phyloP scores from a whole-genome alignment of 192 early-diverging fungal species.

The Coemansia erecta region DNA sequence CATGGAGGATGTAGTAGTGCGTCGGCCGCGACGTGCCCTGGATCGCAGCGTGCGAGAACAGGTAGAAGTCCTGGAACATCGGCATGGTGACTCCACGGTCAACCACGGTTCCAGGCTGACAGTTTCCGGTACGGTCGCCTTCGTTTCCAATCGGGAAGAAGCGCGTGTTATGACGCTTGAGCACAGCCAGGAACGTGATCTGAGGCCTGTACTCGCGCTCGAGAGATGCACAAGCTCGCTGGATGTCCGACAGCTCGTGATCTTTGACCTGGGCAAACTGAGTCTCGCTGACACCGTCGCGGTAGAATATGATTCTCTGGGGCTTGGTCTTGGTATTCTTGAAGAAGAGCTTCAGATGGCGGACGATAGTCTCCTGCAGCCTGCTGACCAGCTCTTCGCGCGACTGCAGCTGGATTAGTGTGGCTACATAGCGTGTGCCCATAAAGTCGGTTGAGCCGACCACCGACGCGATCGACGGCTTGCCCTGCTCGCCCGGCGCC shows the following conservation, averaged over 20 bases:
- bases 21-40: constrained; percentile 92
- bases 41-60: constrained; percentile 89
- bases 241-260: constrained; percentile 73
- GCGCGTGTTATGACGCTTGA: constrained; percentile 81
- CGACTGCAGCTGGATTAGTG: constrained; percentile 65
- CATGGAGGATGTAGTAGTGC: constrained; percentile 88
- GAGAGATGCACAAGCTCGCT: constrained; percentile 58
- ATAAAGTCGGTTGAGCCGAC: constrained; percentile 68
- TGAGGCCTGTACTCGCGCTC: constrained; percentile 70
- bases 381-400: constrained; percentile 71
- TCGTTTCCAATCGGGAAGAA: constrained; percentile 72
- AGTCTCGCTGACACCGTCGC: constrained; percentile 88
- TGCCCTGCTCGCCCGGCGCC: constrained; percentile 60
- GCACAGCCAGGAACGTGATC: constrained; percentile 69
- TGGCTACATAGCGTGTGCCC: constrained; percentile 62
- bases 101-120: constrained; percentile 77
- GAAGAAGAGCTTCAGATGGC: constrained; percentile 66
- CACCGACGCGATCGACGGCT: constrained; percentile 75
- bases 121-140: constrained; percentile 76
- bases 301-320: constrained; percentile 77
- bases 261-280: constrained; percentile 77
- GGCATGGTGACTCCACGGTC: constrained; percentile 75
- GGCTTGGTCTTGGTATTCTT: constrained; percentile 61
- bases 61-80: constrained; percentile 80
- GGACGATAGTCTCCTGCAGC: constrained; percentile 60